Base-by-base conservation (phyloP, 208 protist genomes). In the Leptomonas seymouri region DNA sequence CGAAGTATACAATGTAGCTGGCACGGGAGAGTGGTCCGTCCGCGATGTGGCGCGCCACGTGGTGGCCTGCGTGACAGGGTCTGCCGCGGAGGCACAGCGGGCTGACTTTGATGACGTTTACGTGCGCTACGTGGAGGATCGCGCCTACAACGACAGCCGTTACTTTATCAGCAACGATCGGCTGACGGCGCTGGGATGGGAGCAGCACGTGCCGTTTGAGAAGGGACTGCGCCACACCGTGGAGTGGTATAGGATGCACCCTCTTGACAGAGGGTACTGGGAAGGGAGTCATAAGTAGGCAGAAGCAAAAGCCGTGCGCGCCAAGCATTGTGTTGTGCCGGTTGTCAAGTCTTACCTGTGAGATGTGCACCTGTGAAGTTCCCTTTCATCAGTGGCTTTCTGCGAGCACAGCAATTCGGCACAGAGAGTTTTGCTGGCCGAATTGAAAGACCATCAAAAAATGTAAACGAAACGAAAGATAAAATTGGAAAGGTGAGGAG, bases 101-200 rank as follows among this genome's bases (percentile, higher is more conserved):
- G 67, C 14, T 1, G 78, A 79, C 34, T 69, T 70, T 23, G 58
- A 70, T 15, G 61, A 75, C 31, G 46, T 56, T 12, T 66, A 81
- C 49, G 31, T 88, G 39, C 54, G 51, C 30, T 82, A 82, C 63
- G 78, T 82, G 11, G 71, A 63, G 48, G 81, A 89, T 58, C 79
- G 95, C n/a, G 66, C 72, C 28, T 98, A 96, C 82, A 97, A 98
- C 75, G 95, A 98, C 57, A 53, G 69, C 56, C 72, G 92, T n/a
- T 98, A 98, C 82, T 74, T 72, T 61, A 91, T 97, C 46, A 67
- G 78, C 42, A 70, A 56, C 27, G 36, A 61, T 12, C 92, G 94
- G 65, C 76, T 97, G 21, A 25, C 76, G 18, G 67, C 69, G 31
- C 78, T 97, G 20, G 94, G 94, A 16, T 98, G 94, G 94, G 28